Evolutionary conservation across 1,139 yeast species (phyloP).

Genomic region (Yamadazyma epiphylla): DNA sequence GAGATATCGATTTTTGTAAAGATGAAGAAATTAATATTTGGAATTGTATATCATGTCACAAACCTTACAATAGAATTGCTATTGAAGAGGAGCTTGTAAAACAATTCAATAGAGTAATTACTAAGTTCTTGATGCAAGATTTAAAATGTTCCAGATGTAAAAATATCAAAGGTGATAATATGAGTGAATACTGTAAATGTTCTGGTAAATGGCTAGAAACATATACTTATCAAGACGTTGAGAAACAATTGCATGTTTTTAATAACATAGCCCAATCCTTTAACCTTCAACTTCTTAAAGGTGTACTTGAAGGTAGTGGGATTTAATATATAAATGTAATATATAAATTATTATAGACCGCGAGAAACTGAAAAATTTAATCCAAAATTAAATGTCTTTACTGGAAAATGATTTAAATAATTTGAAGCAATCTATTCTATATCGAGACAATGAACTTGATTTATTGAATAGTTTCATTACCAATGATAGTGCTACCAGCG

Average conservation of each 20-base stretch:
- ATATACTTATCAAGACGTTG: conserved; percentile 41
- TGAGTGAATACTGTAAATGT: conserved; percentile 78
- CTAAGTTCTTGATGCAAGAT: conserved; percentile 76
- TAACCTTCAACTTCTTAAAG: conserved; percentile 57
- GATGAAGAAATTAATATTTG: conserved; percentile 53
- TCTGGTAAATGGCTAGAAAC: conserved; percentile 83
- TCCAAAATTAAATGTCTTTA: too few relatives aligned
- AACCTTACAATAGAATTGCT: conserved; percentile 59
- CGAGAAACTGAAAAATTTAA: too few relatives aligned
- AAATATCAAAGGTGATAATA: conserved; percentile 60
- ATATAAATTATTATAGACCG: neutral
- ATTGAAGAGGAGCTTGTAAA: conserved; percentile 78
- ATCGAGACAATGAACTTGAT: conserved; percentile 25
- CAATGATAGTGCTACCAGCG: conserved; percentile 17
- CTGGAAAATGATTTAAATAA: conserved; percentile 3
- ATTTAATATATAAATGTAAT: neutral
- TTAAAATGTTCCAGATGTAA: conserved; percentile 75
- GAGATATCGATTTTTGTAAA: conserved; percentile 81
- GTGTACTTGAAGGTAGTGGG: conserved; percentile 35
- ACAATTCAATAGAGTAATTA: conserved; percentile 52
- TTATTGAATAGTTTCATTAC: conserved; percentile 27
- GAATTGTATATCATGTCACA: conserved; percentile 68
- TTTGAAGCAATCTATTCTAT: conserved; percentile 7
- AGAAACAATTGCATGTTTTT: conserved; percentile 45
- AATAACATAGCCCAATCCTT: conserved; percentile 57